These are phyloP conservation scores for Coelastrella sp. DNA, from an alignment of 139 green algal species.

Conservation along the genomic window DNA sequence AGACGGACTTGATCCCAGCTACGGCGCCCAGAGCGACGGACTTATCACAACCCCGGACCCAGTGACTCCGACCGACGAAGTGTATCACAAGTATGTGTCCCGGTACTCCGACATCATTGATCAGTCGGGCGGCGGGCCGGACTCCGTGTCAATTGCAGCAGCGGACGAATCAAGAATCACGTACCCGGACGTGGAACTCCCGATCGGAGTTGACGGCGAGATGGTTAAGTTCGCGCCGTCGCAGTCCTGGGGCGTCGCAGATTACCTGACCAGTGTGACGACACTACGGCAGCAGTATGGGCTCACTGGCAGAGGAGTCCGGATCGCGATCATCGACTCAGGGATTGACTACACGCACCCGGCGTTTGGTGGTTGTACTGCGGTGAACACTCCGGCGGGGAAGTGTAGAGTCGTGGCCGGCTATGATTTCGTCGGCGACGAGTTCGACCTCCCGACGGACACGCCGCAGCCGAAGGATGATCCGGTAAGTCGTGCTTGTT, in stretches of 20 bases:
- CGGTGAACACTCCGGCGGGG: background rate
- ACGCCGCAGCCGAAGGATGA: background rate
- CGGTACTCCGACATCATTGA: background rate
- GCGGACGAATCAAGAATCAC: background rate
- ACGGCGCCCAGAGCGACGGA: no score
- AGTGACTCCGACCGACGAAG: background rate
- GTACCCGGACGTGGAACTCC: conserved; percentile 17
- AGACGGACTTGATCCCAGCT: no score
- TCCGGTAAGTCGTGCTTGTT: background rate
- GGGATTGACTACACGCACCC: conserved; percentile 32
- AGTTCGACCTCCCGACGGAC: background rate
- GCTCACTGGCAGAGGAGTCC: conserved; percentile 14
- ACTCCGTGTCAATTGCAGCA: background rate
- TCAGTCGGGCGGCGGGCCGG: background rate
- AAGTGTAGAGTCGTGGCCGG: conserved; percentile 26
- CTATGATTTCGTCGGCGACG: conserved; percentile 22
- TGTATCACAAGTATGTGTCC: background rate
- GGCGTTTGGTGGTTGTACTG: conserved; percentile 22
- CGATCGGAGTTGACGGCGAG: background rate
- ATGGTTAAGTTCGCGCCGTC: background rate
- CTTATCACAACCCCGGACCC: background rate
- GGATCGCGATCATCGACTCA: conserved; percentile 26
- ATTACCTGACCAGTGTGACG: background rate
- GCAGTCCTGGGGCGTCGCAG: background rate
- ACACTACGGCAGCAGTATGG: background rate